These are phyloP conservation scores for Eucalyptus leucophloia DNA, from an alignment of 345 rosid genomes.

Conservation along the genomic window DNA sequence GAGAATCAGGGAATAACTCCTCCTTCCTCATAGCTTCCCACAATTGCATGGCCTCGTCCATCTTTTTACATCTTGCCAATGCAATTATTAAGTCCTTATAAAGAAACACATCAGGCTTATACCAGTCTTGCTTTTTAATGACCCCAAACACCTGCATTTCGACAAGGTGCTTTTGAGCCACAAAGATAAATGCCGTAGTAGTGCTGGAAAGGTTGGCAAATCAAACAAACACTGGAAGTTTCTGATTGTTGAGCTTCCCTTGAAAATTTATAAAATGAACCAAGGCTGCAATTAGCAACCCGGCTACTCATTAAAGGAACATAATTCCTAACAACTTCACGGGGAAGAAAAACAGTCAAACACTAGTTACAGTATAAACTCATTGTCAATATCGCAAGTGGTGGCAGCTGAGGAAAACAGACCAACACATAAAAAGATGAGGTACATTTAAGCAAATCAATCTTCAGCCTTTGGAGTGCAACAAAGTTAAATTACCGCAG, in stretches of 20 bases:
- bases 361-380: neutral
- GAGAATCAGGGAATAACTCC: constrained; percentile 74
- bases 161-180: neutral
- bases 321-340: neutral
- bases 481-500: neutral
- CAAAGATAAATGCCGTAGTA: neutral
- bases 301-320: neutral
- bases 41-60: constrained; percentile 68
- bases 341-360: neutral
- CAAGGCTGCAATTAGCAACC: neutral
- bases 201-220: neutral
- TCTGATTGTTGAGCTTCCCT: neutral
- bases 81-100: constrained; percentile 82
- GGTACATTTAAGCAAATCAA: neutral
- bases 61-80: constrained; percentile 47
- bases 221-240: neutral
- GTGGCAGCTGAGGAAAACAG: neutral
- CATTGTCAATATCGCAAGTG: neutral
- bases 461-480: neutral
- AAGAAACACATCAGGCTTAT: constrained; percentile 62
- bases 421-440: neutral
- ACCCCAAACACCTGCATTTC: constrained; percentile 56
- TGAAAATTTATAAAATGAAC: neutral
- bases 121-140: constrained; percentile 78
- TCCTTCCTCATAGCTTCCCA: constrained; percentile 81